phyloP scores from a whole-genome alignment of 2,329 filamentous ascomycete genomes.

The Microcyclosporella mali region DNA sequence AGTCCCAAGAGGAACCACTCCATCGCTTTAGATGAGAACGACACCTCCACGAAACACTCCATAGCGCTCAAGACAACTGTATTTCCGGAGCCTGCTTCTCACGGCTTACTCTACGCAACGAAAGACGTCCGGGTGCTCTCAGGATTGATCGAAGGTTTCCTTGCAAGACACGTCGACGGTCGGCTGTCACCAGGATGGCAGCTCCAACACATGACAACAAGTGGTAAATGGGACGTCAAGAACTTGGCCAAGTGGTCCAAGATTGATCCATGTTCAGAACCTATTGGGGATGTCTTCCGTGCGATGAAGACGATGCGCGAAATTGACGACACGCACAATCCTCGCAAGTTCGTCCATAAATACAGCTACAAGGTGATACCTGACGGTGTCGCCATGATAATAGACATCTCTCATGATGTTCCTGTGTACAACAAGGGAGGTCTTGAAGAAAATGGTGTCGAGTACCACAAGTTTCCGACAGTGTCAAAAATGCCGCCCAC shows the following conservation, averaged over 20 bases:
- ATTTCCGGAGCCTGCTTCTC: conserved; percentile 70
- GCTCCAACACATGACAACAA: conserved; percentile 76
- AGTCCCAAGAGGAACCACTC: neutral
- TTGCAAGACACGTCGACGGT: conserved; percentile 66
- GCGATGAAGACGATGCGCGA: conserved; percentile 92
- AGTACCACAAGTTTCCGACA: conserved; percentile 75
- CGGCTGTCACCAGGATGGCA: conserved; percentile 85
- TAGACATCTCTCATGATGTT: conserved; percentile 86
- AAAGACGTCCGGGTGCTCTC: conserved; percentile 68
- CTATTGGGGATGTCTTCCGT: conserved; percentile 73
- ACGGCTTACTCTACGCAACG: conserved; percentile 77
- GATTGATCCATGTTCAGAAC: conserved; percentile 29
- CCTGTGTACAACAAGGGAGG: conserved; percentile 75
- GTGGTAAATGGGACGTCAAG: conserved; percentile 97
- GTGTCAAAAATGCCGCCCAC: conserved; percentile 84
- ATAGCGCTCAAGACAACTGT: conserved; percentile 60
- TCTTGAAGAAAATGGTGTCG: conserved; percentile 40
- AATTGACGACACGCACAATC: conserved; percentile 76
- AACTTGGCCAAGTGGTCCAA: conserved; percentile 88
- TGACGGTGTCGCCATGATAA: conserved; percentile 44
- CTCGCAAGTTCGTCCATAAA: conserved; percentile 60
- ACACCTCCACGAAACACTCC: conserved; percentile 17
- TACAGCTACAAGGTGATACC: conserved; percentile 58
- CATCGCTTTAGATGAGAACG: neutral
- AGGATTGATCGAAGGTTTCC: conserved; percentile 76